Evolutionary conservation across 257 asterid species (phyloP).

Genomic region (Nyctanthes arbortristis): DNA sequence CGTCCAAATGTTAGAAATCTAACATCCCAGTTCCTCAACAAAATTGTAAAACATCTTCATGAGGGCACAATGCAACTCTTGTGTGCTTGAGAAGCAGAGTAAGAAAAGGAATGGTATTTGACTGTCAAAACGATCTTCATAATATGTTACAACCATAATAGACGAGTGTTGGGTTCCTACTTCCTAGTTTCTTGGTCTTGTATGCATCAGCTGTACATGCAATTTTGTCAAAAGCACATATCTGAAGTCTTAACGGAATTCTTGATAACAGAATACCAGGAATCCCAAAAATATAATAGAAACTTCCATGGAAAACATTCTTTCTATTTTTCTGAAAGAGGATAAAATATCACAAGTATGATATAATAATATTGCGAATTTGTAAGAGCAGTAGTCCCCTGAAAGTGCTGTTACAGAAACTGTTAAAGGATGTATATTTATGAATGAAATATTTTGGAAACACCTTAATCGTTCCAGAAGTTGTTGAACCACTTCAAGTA

Average conservation of each 20-base stretch:
- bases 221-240: neutral
- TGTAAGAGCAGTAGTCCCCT: neutral
- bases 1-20: neutral
- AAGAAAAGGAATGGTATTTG: neutral
- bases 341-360: neutral
- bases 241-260: neutral
- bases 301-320: neutral
- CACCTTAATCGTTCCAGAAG: neutral
- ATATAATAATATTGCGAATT: neutral
- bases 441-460: neutral
- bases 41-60: neutral
- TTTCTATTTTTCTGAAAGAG: neutral
- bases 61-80: neutral
- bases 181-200: neutral
- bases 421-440: neutral
- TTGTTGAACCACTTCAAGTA: too few species aligned
- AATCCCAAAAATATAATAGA: neutral
- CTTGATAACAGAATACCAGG: neutral
- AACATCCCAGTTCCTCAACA: neutral
- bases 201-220: neutral
- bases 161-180: neutral
- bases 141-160: constrained; percentile 11
- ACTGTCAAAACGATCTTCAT: neutral
- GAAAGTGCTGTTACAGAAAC: constrained; percentile 10
- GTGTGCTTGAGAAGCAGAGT: constrained; percentile 13